A percentile compares a stretch with the other conserved stretches of the same genome.
Evolutionary conservation across 2,329 filamentous ascomycete species (phyloP).

Genomic region (Cercospora janseana): DNA sequence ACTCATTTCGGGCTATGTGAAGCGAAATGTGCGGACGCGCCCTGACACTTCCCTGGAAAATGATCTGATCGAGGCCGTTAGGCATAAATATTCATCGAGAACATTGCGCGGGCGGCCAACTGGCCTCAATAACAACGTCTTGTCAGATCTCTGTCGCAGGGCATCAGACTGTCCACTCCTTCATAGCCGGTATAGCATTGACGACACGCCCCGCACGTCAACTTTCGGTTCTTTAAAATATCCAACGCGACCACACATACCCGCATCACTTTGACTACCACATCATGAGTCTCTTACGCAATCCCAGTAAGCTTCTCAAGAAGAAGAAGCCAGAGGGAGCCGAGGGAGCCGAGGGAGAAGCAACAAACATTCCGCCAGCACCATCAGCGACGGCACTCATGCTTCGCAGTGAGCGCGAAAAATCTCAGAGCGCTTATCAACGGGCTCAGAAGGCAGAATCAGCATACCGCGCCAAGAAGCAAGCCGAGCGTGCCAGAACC

Average conservation of each 20-base stretch:
- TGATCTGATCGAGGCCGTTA: constrained; percentile 1
- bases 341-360: constrained; percentile 1
- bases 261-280: neutral
- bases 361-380: constrained; percentile 14
- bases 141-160: neutral
- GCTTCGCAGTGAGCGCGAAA: constrained; percentile 20
- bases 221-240: too few relatives aligned
- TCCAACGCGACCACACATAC: too few relatives aligned
- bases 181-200: too few relatives aligned
- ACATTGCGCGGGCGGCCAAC: neutral
- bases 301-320: constrained; percentile 8
- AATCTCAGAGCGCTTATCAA: constrained; percentile 9
- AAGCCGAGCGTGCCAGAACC: constrained; percentile 17
- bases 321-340: constrained; percentile 7
- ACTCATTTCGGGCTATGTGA: constrained; percentile 10
- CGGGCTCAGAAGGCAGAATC: constrained; percentile 21
- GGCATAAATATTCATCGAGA: neutral
- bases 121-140: neutral
- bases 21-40: neutral
- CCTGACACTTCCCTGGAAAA: constrained; percentile 2
- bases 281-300: constrained; percentile 14
- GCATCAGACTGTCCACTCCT: neutral
- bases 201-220: too few relatives aligned
- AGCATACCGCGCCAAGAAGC: constrained; percentile 17
- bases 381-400: constrained; percentile 21